These are phyloP conservation scores for Aegilops umbellulata DNA, from an alignment of 176 grass and related monocot species.

Conservation along the genomic window DNA sequence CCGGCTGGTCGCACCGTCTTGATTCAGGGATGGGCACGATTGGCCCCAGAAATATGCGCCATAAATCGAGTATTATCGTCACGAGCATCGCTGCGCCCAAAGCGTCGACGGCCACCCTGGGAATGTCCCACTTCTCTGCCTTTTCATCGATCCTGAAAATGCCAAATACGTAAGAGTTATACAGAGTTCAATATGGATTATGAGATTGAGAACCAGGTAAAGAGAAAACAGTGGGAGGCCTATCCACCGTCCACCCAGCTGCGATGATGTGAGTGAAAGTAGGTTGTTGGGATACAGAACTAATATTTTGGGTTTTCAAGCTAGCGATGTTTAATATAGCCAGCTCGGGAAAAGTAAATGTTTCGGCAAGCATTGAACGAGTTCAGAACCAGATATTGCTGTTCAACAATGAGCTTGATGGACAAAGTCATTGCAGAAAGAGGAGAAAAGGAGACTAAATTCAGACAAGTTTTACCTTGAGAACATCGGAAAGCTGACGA, in stretches of 20 bases:
- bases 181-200: not conserved
- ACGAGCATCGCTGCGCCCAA: constrained; percentile 93
- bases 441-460: not conserved
- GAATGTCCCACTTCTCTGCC: constrained; percentile 59
- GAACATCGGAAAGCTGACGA: constrained; percentile 98
- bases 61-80: constrained; percentile 82
- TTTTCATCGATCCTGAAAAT: constrained; percentile 38
- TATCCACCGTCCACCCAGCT: not conserved
- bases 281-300: not conserved
- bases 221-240: not conserved
- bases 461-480: constrained; percentile 58
- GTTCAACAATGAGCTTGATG: not conserved
- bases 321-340: not conserved
- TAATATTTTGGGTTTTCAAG: not conserved
- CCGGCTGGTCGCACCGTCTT: constrained; percentile 52
- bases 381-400: not conserved
- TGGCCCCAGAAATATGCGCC: constrained; percentile 91
- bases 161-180: not conserved
- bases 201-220: not conserved
- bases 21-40: constrained; percentile 51
- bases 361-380: not conserved
- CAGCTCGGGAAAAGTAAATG: not conserved
- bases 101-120: constrained; percentile 79
- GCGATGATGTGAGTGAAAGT: not conserved
- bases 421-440: not conserved